These are phyloP conservation scores for Ceratocystis ficicola DNA, from an alignment of 2,329 filamentous ascomycete species.

Conservation along the genomic window DNA sequence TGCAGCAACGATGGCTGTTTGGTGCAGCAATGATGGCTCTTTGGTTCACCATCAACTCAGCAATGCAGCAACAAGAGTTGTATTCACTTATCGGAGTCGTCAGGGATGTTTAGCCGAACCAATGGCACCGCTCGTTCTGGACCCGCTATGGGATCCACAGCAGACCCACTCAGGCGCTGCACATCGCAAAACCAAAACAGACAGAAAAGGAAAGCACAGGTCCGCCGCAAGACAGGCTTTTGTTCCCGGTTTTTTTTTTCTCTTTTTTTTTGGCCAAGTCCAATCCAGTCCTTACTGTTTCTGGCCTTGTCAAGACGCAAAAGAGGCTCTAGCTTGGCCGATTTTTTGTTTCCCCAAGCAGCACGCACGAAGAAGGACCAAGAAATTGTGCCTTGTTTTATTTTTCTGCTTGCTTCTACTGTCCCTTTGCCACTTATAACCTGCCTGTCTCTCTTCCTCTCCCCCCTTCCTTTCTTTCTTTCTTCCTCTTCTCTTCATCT, in stretches of 20 bases:
- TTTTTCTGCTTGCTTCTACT: neutral
- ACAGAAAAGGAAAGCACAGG: too few relatives aligned
- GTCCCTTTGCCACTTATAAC: conserved; percentile 6
- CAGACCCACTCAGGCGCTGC: too few relatives aligned
- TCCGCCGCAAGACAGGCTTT: too few relatives aligned
- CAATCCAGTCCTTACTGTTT: neutral
- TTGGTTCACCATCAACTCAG: too few relatives aligned
- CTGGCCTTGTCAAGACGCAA: neutral
- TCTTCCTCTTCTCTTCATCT: neutral
- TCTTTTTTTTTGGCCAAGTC: neutral
- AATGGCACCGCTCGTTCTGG: too few relatives aligned
- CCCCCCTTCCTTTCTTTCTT: neutral
- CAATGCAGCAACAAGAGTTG: too few relatives aligned
- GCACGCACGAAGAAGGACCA: neutral
- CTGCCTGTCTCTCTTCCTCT: neutral
- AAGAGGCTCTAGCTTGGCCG: conserved; percentile 3
- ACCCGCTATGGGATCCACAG: too few relatives aligned
- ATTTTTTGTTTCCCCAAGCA: neutral
- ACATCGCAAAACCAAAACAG: too few relatives aligned
- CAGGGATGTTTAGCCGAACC: too few relatives aligned
- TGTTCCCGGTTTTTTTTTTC: neutral
- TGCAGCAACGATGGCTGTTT: too few relatives aligned
- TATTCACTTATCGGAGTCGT: too few relatives aligned
- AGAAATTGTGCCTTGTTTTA: neutral
- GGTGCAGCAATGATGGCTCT: too few relatives aligned